A percentile compares a stretch with the other conserved stretches of the same genome.
Evolutionary conservation across 257 asterid species (phyloP).

Genomic region (Dorcoceras hygrometricum): DNA sequence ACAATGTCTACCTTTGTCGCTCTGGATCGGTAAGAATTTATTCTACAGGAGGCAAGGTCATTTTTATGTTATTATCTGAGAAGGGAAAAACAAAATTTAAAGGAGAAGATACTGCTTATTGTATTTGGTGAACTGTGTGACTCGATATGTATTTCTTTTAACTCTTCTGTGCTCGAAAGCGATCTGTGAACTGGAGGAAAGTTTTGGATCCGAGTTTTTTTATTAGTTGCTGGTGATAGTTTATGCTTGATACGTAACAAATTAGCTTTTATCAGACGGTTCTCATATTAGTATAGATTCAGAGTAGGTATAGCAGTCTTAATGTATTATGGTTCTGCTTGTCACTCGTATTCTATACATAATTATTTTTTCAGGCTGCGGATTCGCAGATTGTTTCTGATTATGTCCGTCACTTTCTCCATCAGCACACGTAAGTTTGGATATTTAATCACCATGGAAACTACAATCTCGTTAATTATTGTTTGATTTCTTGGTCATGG

Average conservation of each 20-base stretch:
- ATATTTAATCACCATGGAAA: not conserved
- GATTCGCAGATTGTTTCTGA: conserved; percentile 80
- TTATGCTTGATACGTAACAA: no score
- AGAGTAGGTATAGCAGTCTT: not conserved
- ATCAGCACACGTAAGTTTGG: conserved; percentile 74
- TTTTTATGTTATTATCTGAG: not conserved
- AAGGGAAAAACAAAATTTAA: not conserved
- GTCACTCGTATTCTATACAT: no score
- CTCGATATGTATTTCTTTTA: conserved; percentile 49
- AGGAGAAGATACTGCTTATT: conserved; percentile 9
- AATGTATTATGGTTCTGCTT: not conserved
- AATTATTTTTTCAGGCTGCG: conserved; percentile 59
- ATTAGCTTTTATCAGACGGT: conserved; percentile 8
- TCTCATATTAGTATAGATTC: not conserved
- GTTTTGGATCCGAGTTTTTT: not conserved
- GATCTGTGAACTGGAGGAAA: not conserved
- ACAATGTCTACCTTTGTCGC: conserved; percentile 86
- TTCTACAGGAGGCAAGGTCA: not conserved
- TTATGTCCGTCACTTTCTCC: conserved; percentile 74
- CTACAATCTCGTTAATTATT: conserved; percentile 1
- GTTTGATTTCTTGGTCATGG: not conserved
- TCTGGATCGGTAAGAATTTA: conserved; percentile 54
- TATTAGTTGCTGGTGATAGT: not conserved
- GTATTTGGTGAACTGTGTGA: conserved; percentile 94
- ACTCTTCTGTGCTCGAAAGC: not conserved